Conservation (phyloP, 345 rosid species). For the Abelmoschus esculentus region DNA sequence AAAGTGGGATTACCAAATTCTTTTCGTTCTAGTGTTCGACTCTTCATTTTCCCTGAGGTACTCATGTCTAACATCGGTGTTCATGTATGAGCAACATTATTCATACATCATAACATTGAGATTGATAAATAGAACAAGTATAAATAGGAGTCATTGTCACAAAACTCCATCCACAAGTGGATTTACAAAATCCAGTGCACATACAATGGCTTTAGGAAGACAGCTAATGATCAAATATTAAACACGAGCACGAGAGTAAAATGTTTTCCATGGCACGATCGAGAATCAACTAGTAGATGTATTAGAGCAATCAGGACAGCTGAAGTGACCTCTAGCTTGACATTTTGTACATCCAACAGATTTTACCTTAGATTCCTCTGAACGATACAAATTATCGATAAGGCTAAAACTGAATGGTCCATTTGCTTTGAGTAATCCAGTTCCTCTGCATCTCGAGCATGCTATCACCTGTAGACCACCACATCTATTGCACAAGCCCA, state of each 20-base stretch:
- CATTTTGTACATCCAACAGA: constrained; percentile 45
- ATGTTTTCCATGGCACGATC: neutral
- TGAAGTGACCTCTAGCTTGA: constrained; percentile 64
- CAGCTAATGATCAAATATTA: neutral
- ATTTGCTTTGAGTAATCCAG: constrained; percentile 48
- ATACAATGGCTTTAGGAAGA: neutral
- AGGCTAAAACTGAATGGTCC: constrained; percentile 42
- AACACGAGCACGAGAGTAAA: neutral
- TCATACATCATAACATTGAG: neutral
- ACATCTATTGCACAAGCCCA: constrained; percentile 81
- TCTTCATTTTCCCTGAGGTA: neutral
- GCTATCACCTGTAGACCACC: constrained; percentile 72
- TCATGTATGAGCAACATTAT: neutral
- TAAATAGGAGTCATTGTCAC: neutral
- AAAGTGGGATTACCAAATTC: neutral
- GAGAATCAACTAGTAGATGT: constrained; percentile 16
- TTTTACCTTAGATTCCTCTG: constrained; percentile 22
- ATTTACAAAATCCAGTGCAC: neutral
- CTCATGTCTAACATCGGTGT: neutral
- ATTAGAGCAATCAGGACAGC: constrained; percentile 61
- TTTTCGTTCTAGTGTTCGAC: neutral
- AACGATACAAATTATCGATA: constrained; percentile 34
- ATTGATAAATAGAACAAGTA: neutral
- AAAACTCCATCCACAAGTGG: constrained; percentile 1
- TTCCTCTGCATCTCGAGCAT: constrained; percentile 72